Evolutionary conservation across 2,329 filamentous ascomycete genomes (phyloP), one percentile per base, ranked within the genome.

Genomic region (Pyrenochaeta sp.): DNA sequence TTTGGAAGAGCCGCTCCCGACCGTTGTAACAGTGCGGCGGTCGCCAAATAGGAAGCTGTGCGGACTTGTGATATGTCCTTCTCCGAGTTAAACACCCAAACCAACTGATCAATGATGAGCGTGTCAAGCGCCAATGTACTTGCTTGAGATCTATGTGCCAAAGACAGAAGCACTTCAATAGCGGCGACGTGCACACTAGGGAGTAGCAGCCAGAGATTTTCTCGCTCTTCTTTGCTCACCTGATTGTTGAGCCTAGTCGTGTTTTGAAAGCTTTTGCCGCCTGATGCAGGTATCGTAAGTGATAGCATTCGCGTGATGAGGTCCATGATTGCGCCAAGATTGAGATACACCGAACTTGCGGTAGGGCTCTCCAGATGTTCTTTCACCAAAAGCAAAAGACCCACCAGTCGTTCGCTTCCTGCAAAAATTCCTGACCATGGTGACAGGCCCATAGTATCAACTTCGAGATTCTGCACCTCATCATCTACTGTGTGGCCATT

Each of bases 171-270:
- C 1, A 96, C 75, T 18, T 83, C 75, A 48, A 96, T 77, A n/a
- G 86, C 84, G 12, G 89, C 86, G 12, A 87, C 76, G 67, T 97
- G 92, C 33, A 97, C 84, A 9, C 84, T 81, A 4, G 93, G 90
- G 10, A 97, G 81, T 15, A 85, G 80, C 41, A 83, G 79, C 85
- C 90, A 93, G 3, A 97, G 81, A 39, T 88, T 85, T 47, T 96
- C 91, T 56, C 89, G 88, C 75, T 97, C 94, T 44, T 96, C 90
- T 56, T 89, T 85, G 29, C 87, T 83, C 58, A 95, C 85, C 58
- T 91, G 88, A 7, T 87, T 81, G 63, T 92, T 93, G 54, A 87
- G 81, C 55, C 88, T 85, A n/a, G 86, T 48, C 9, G 49, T 52
- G 27, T 60, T 68, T 11, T 65, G 68, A 32, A 64, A 66, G 12